Evolutionary conservation across 306 rosid species (phyloP).

Genomic region (Quercus engelmannii): DNA sequence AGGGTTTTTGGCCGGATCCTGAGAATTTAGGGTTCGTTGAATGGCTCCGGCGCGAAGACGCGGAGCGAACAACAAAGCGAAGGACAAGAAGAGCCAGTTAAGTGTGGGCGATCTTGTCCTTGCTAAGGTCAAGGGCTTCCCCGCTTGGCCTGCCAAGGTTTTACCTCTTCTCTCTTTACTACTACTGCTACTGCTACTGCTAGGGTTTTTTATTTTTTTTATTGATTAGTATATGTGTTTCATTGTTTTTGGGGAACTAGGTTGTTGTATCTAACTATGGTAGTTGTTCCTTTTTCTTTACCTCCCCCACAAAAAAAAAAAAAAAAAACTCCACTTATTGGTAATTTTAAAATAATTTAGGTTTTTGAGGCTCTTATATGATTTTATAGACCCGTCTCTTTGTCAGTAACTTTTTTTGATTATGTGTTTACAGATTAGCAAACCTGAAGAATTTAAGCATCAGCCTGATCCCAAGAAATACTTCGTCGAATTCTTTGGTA

Average conservation of each 20-base stretch:
- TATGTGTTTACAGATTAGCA: slow-evolving; percentile 69
- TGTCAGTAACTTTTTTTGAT: slow-evolving; percentile 16
- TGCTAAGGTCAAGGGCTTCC: slow-evolving; percentile 99
- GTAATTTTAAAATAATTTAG: not conserved
- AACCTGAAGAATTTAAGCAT: slow-evolving; percentile 89
- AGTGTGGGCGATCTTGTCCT: slow-evolving; percentile 96
- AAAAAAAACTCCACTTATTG: not conserved
- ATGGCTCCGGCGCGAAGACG: slow-evolving; percentile 98
- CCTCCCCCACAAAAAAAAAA: too few relatives aligned
- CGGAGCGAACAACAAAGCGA: slow-evolving; percentile 78
- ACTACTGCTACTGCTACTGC: not conserved
- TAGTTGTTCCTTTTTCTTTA: not conserved
- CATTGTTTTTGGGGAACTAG: not conserved
- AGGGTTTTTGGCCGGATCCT: slow-evolving; percentile 40
- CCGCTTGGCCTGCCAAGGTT: slow-evolving; percentile 98
- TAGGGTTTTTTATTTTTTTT: not conserved
- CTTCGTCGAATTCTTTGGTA: slow-evolving; percentile 92
- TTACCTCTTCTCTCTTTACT: slow-evolving; percentile 1
- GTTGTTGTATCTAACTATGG: not conserved
- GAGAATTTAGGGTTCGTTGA: slow-evolving; percentile 6
- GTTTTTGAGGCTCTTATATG: not conserved
- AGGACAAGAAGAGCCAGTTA: slow-evolving; percentile 60
- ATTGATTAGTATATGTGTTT: too few relatives aligned
- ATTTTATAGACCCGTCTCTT: not conserved
- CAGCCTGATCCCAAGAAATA: slow-evolving; percentile 83